Evolutionary conservation across 2,329 filamentous ascomycete genomes (phyloP).

Genomic region (Coniochaeta ligniaria): DNA sequence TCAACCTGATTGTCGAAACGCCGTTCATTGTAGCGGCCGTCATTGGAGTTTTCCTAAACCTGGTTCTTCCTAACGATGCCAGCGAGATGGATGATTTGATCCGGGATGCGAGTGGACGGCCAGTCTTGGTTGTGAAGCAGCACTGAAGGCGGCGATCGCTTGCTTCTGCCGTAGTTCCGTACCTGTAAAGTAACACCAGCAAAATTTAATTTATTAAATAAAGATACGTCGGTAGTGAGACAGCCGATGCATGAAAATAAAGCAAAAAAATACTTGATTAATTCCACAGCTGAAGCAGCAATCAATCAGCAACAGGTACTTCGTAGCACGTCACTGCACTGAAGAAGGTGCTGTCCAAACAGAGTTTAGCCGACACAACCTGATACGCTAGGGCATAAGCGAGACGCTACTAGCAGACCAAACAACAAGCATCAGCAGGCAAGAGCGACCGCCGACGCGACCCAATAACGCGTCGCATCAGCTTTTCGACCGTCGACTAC

Average conservation of each 20-base stretch:
- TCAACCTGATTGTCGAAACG: slow-evolving; percentile 31
- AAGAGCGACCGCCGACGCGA: background rate
- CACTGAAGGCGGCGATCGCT: background rate
- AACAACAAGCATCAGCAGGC: background rate
- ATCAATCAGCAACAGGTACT: background rate
- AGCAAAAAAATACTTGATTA: background rate
- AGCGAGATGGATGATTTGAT: slow-evolving; percentile 10
- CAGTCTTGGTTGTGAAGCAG: slow-evolving; percentile 1
- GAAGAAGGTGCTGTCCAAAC: background rate
- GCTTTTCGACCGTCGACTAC: background rate
- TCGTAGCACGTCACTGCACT: background rate
- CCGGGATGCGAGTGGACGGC: slow-evolving; percentile 2
- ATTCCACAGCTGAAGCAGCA: background rate
- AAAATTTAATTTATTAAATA: background rate
- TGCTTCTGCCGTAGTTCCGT: background rate
- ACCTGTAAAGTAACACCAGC: too few relatives aligned
- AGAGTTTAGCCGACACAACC: background rate
- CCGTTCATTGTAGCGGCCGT: slow-evolving; percentile 33
- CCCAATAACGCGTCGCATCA: background rate
- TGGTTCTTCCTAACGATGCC: slow-evolving; percentile 23
- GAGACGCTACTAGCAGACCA: background rate
- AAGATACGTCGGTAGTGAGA: too few relatives aligned
- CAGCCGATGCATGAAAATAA: background rate
- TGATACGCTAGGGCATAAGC: background rate
- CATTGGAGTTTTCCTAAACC: slow-evolving; percentile 33